These are phyloP conservation scores for Sclerospora graminicola DNA, from an alignment of 352 stramenopile species.

Conservation along the genomic window DNA sequence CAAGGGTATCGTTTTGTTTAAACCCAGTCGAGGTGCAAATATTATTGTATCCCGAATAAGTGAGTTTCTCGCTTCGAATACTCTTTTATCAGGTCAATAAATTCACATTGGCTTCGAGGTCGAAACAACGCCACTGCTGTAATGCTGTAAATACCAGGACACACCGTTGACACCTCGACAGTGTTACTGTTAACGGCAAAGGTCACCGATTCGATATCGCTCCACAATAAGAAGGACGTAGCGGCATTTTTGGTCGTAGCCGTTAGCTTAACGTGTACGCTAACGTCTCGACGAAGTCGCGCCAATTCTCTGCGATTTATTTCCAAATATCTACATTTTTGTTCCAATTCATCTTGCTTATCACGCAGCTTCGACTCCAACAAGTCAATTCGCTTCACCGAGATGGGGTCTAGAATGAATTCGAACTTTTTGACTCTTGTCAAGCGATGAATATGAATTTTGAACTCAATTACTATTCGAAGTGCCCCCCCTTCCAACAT, in stretches of 20 bases:
- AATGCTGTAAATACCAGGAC: not conserved
- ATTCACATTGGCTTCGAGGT: no score
- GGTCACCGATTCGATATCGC: not conserved
- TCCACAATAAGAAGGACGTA: not conserved
- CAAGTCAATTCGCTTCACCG: conserved; percentile 9
- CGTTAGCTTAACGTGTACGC: not conserved
- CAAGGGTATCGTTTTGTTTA: no score
- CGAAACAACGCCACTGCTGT: not conserved
- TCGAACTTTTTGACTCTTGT: not conserved
- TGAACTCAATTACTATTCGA: conserved; percentile 1
- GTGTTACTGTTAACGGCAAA: not conserved
- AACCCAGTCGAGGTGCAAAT: no score
- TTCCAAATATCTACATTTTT: no score
- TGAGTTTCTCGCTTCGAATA: no score
- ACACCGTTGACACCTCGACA: not conserved
- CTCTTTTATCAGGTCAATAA: no score
- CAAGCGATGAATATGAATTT: conserved; percentile 3
- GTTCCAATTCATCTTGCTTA: conserved; percentile 2
- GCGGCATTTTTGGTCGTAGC: not conserved
- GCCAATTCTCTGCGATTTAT: no score
- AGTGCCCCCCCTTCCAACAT: not conserved
- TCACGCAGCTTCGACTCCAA: conserved; percentile 9
- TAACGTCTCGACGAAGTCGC: not conserved
- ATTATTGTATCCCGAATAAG: no score
- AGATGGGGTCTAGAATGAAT: conserved; percentile 10